Base-by-base conservation (phyloP, 1,139 yeast genomes). In the Sugiyamaella japonica region DNA sequence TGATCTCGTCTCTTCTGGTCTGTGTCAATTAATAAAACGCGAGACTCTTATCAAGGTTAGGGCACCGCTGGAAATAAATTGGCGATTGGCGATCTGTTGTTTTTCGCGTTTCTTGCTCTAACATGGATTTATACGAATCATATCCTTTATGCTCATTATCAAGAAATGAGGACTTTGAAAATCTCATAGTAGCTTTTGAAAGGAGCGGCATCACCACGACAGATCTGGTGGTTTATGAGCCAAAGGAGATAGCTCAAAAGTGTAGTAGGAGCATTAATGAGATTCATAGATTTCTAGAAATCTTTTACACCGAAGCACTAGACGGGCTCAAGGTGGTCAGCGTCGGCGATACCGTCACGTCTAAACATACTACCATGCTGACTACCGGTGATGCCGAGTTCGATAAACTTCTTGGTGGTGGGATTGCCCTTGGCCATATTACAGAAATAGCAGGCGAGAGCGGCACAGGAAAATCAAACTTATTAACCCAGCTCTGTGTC, bases 401-500 rank as follows among this genome's bases (percentile, higher is more conserved):
- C 1, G 97, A 90, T 67, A 63, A 62, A 8, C 63, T 74, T 2
- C 68, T 90, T 13, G 78, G 80, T 29, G 93, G 93, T 0, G 97
- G 97, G 0, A 76, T 90, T 3, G 82, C 80, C 0, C 62, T 80
- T 0, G 85, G 90, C 1, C 76, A 80, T 42, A 71, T 91, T 2
- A 86, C 95, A 0, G 98, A 91, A 70, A 68, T 91, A 1, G 84
- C 84, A 61, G 98, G 98, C 0, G 87, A 85, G 39, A 84, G 95
- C 57, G 89, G 95, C 0, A 79, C 87, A 2, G 97, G 96, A 0
- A 90, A 90, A 67, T 84, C 96, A 0, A 95, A 89, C 62, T 70
- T 90, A 8, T 70, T 86, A 32, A 76, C 85, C 70, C 93, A 86
- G 60, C 63, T 89, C 48, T 75, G 86, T 1, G 71, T 82, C 7